These are phyloP conservation scores for Termitomyces sp. DNA, from an alignment of 768 basidiomycete genomes.

Conservation along the genomic window DNA sequence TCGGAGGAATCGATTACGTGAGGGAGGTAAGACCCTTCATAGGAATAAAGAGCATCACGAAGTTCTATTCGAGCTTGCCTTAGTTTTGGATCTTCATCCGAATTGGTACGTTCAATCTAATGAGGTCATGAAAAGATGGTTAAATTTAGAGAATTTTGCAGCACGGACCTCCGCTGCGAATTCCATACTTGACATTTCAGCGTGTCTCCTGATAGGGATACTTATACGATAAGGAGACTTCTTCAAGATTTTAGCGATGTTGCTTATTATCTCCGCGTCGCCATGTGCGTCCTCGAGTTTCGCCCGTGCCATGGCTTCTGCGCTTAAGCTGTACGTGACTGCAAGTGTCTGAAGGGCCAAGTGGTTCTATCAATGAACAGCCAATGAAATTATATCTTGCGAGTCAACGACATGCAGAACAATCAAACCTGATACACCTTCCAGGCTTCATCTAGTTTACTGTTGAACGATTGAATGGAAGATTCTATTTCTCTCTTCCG, in stretches of 20 bases:
- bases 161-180: neutral
- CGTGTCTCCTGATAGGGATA: neutral
- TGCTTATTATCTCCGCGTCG: neutral
- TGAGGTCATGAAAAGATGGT: neutral
- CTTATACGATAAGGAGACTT: neutral
- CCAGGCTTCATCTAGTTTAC: neutral
- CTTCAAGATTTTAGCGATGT: neutral
- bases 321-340: neutral
- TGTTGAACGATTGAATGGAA: neutral
- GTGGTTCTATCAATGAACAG: neutral
- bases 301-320: neutral
- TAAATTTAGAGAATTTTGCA: no score
- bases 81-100: conserved; percentile 1
- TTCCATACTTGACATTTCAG: neutral
- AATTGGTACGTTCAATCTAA: neutral
- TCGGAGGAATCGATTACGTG: neutral
- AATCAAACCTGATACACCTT: neutral
- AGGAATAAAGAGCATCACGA: neutral
- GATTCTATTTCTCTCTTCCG: neutral
- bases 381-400: neutral
- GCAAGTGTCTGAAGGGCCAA: neutral
- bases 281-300: neutral
- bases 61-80: neutral
- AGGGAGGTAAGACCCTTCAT: neutral
- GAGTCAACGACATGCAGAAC: neutral